These are phyloP conservation scores for Ceratocystis variospora DNA, from an alignment of 2,329 filamentous ascomycete species.

Conservation along the genomic window DNA sequence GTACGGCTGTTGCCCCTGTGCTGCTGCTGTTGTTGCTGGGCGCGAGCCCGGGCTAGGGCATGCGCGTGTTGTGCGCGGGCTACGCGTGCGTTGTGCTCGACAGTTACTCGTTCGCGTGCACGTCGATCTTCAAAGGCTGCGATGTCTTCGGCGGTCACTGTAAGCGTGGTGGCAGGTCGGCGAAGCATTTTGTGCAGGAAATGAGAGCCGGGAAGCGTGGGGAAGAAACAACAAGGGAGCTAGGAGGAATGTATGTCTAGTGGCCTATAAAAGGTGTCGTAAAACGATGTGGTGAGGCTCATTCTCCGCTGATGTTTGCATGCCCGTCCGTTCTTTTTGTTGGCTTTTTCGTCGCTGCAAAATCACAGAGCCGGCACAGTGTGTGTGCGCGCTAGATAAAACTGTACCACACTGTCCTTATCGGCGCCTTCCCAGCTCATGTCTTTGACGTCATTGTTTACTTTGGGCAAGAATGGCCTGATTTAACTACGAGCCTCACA, in stretches of 20 bases:
- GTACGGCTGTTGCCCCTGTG: conserved; percentile 6
- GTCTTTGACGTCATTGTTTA: conserved; percentile 7
- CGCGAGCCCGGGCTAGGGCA: conserved; percentile 17
- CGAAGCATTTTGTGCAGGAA: conserved; percentile 41
- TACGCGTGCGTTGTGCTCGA: conserved; percentile 21
- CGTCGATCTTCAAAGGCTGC: conserved; percentile 55
- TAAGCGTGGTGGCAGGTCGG: conserved; percentile 52
- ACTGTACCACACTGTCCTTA: conserved; percentile 11
- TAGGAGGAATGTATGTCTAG: not conserved
- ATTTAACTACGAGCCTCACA: not conserved
- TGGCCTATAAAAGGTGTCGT: no score
- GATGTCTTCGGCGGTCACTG: conserved; percentile 56
- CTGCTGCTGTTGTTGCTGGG: conserved; percentile 18
- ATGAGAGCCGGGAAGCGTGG: not conserved
- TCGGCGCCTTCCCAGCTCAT: not conserved
- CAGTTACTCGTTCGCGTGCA: conserved; percentile 29
- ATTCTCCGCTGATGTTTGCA: no score
- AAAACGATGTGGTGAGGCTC: not conserved
- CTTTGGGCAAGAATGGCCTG: conserved; percentile 3
- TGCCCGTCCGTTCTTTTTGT: not conserved
- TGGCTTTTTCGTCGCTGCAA: not conserved
- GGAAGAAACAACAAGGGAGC: not conserved
- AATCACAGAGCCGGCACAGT: not conserved
- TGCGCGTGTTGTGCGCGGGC: conserved; percentile 10
- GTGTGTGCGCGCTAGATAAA: not conserved